Conservation (phyloP, 441 rosid genomes). For the Mallotus japonicus region DNA sequence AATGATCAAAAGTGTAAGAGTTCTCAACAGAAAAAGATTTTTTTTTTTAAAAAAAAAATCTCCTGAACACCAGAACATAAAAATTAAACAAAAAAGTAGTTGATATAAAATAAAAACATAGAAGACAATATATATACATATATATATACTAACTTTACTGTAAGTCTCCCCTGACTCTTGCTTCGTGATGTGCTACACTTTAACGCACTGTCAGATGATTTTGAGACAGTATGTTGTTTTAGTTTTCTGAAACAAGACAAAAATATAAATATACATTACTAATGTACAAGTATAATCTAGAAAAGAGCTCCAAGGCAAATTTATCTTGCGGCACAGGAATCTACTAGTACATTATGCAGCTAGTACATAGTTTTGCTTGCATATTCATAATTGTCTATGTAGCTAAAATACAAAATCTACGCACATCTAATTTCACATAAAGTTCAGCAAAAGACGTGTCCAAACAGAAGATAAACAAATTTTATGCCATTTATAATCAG, state of each 20-base stretch:
- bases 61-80: not conserved
- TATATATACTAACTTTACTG: conserved; percentile 59
- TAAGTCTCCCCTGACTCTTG: conserved; percentile 67
- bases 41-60: not conserved
- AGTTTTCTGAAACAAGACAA: conserved; percentile 45
- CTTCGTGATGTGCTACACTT: conserved; percentile 41
- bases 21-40: not conserved
- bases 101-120: not conserved
- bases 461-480: not conserved
- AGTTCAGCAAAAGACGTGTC: not conserved
- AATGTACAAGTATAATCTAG: not conserved
- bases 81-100: not conserved
- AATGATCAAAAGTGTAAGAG: conserved; percentile 19
- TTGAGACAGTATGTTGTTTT: conserved; percentile 34
- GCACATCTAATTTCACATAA: not conserved
- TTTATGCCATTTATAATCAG: not conserved
- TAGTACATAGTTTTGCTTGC: not conserved
- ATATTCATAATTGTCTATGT: not conserved
- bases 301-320: not conserved
- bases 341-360: not conserved
- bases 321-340: not conserved
- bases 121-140: conserved; percentile 2
- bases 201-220: conserved; percentile 34
- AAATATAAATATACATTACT: not conserved
- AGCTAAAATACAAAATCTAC: not conserved